A percentile compares a stretch with the other conserved stretches of the same genome.
Evolutionary conservation across 768 basidiomycete genomes (phyloP).

Genomic region (Mycena amicta): DNA sequence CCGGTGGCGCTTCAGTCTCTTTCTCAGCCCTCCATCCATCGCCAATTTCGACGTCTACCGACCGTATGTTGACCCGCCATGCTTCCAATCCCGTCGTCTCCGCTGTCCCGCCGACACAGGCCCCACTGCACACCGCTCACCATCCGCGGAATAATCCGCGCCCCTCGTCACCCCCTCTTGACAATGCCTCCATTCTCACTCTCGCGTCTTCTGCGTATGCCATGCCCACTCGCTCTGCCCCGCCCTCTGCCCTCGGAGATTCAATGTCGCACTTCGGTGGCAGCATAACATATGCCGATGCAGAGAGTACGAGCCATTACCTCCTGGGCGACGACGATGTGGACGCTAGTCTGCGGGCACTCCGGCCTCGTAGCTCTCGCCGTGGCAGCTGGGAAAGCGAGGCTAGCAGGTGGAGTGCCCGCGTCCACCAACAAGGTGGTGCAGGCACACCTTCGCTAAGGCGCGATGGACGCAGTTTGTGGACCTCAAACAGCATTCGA

Average conservation of each 20-base stretch:
- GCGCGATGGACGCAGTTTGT: constrained; percentile 56
- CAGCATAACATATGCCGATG: constrained; percentile 57
- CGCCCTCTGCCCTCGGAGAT: constrained; percentile 58
- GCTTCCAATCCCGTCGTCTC: constrained; percentile 29
- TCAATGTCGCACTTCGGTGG: constrained; percentile 76
- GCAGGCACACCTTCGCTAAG: constrained; percentile 47
- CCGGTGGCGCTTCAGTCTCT: constrained; percentile 26
- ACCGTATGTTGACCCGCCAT: constrained; percentile 46
- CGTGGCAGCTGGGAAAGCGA: constrained; percentile 93
- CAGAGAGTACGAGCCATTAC: constrained; percentile 70
- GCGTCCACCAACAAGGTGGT: constrained; percentile 46
- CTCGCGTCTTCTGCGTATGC: constrained; percentile 93
- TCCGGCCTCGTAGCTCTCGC: constrained; percentile 83
- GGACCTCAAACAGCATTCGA: constrained; percentile 62
- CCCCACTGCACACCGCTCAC: constrained; percentile 87
- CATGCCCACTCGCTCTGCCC: constrained; percentile 56
- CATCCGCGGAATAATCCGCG: constrained; percentile 96
- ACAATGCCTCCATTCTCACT: constrained; percentile 91
- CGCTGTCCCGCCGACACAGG: constrained; percentile 57
- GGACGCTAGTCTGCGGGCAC: constrained; percentile 87
- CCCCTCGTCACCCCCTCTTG: constrained; percentile 86
- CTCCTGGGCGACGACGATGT: constrained; percentile 72
- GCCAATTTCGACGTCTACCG: constrained; percentile 67
- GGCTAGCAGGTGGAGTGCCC: constrained; percentile 85
- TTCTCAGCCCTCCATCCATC: constrained; percentile 55